Evolutionary conservation across 495 filamentous ascomycete species (phyloP), one percentile per base, ranked within the genome.

Genomic region (Lophiostoma macrostomum): DNA sequence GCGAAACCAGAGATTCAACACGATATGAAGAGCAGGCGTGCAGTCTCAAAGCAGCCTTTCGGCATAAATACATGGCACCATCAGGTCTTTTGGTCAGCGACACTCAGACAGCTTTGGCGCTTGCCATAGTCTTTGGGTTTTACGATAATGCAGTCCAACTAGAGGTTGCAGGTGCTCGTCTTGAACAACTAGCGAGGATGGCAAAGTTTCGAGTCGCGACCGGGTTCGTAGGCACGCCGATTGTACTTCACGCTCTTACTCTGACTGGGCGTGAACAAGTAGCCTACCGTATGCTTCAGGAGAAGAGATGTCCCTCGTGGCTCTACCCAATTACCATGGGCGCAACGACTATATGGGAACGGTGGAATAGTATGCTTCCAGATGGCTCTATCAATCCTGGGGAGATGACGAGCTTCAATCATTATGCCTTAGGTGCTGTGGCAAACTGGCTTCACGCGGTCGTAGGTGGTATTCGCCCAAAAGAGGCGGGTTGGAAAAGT

Each of bases 381-480:
- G 70, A 80, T 53, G 76, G 77, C 0, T 64, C 56, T 4, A 60
- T 80, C 4, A 80, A 82, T 44, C 70, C 75, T 0, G 76, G 75
- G 0, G 50, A 69, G 19, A 80, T 82, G 78, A 78, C 74, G 1
- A 76, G 72, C 14, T 82, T 82, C 58, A 80, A 78, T 48, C 74
- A 76, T 44, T 77, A 78, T 45, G 74, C 74, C 0, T 61, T 78
- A 22, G 75, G 75, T 3, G 63, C 68, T 1, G 69, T 78, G 19
- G 58, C 58, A 14, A 47, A 57, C 24, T 61, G 58, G 58, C 23
- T 61, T 35, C 46, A 61, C 37, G 31, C 35, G 34, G 41, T 35
- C 8, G 30, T 59, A 7, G 49, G 56, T 1, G 56, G 48, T 5
- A 28, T 59, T 25, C 39, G 48, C 8, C 39, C 34, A 1, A 49